These are phyloP conservation scores for Zalaria sp. DNA, from an alignment of 2,329 filamentous ascomycete species.

Conservation along the genomic window DNA sequence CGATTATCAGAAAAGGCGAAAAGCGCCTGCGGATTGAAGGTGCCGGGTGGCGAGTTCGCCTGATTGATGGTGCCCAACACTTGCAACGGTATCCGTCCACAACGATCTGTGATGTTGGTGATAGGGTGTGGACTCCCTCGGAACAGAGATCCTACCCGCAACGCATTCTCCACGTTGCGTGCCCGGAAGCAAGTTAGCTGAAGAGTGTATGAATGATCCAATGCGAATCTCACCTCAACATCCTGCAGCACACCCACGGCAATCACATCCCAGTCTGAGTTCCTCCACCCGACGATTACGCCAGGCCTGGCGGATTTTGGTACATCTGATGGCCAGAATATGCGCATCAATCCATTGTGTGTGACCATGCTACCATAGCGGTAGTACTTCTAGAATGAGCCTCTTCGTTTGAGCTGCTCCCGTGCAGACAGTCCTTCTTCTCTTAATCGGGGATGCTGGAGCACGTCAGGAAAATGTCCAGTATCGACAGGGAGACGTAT, in stretches of 20 bases:
- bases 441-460: constrained; percentile 66
- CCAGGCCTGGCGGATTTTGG: constrained; percentile 59
- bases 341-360: constrained; percentile 77
- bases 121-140: constrained; percentile 70
- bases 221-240: constrained; percentile 54
- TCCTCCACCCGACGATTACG: constrained; percentile 89
- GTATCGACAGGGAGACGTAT: background rate
- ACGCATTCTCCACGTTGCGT: constrained; percentile 72
- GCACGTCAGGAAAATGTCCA: constrained; percentile 10
- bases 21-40: constrained; percentile 56
- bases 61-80: constrained; percentile 75
- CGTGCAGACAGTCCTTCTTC: constrained; percentile 79
- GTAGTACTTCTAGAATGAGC: constrained; percentile 59
- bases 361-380: constrained; percentile 49
- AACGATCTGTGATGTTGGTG: constrained; percentile 67
- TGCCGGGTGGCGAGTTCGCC: constrained; percentile 24
- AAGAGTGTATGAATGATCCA: background rate
- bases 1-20: constrained; percentile 40
- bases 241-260: constrained; percentile 82
- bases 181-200: constrained; percentile 31
- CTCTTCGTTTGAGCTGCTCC: constrained; percentile 85
- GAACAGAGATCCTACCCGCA: constrained; percentile 71
- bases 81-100: constrained; percentile 68
- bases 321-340: constrained; percentile 95
- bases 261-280: constrained; percentile 80